These are phyloP conservation scores for Stagonosporopsis vannaccii DNA, from an alignment of 2,329 filamentous ascomycete species.

Conservation along the genomic window DNA sequence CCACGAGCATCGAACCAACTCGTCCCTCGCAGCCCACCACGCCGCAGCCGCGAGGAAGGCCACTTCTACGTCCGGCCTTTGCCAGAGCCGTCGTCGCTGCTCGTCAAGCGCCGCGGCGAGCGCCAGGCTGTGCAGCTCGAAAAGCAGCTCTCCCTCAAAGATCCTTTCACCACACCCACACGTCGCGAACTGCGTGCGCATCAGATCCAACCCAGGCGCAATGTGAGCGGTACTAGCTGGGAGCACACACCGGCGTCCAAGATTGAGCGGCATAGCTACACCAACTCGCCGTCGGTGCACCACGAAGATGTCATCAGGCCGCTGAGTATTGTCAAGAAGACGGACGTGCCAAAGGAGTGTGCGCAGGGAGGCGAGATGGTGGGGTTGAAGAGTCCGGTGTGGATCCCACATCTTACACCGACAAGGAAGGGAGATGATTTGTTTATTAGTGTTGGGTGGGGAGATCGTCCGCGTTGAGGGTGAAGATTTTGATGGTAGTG, in stretches of 20 bases:
- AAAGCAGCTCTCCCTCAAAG: conserved; percentile 21
- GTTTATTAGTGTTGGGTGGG: conserved; percentile 55
- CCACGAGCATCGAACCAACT: conserved; percentile 56
- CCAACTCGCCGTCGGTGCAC: conserved; percentile 38
- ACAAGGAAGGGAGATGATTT: conserved; percentile 71
- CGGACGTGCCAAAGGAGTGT: neutral
- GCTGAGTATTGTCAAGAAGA: conserved; percentile 31
- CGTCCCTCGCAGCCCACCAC: conserved; percentile 48
- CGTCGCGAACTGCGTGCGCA: conserved; percentile 24
- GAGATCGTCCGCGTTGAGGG: neutral
- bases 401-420: conserved; percentile 72
- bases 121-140: conserved; percentile 47
- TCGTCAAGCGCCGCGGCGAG: conserved; percentile 48
- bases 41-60: conserved; percentile 9
- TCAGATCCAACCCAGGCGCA: conserved; percentile 27
- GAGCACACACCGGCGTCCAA: conserved; percentile 25
- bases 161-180: conserved; percentile 41
- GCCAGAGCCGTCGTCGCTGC: conserved; percentile 38
- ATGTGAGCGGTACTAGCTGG: conserved; percentile 24
- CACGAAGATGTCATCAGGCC: conserved; percentile 30
- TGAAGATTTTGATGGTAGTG: neutral
- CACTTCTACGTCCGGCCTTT: conserved; percentile 7
- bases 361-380: conserved; percentile 27
- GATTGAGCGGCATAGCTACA: conserved; percentile 25
- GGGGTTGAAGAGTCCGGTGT: conserved; percentile 57